Base-by-base conservation (phyloP, 179 eudicot genomes). In the Beta lomatogona region DNA sequence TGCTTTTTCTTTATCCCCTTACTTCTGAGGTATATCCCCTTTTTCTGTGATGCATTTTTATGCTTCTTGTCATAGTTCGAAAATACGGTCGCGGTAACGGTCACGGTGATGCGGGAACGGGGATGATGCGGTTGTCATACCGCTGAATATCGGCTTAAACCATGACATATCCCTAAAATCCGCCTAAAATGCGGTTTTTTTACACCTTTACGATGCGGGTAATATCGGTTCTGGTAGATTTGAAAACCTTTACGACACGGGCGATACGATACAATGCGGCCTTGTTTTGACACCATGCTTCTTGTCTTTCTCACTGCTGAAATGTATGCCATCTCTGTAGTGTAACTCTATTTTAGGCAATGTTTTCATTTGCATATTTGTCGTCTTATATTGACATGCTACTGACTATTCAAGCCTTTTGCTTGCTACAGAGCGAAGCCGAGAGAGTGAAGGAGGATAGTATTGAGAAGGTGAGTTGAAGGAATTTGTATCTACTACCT, bases 1-100 rank as follows among this genome's bases (percentile, higher is more conserved):
- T 96, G 79, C 86, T 94, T 77, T 91, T 90, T 77, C 93, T 96
- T 22, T 96, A 90, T 74, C 98, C 99, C 5, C 68, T 94, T 19
- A 91, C 98, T 72, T 71, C 63, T 48, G 79, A 88, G 88, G 89
- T 85, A 72, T 71, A 52, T 25, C 18, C 55, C 5, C 41, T 70
- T 79, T 67, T 25, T 45, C 15, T 1, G 13, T 48, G 8, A 46
- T 19, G 74, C 11, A 70, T 9, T 18, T 22, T 19, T 9, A 9
- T 66, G 71, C 13, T 28, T 12, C 19, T 65, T 2, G 28, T 65
- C 4, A n/a, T n/a, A n/a, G n/a, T n/a, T n/a, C n/a, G n/a, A n/a
- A n/a, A n/a, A n/a, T n/a, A n/a, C n/a, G n/a, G n/a, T n/a, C n/a
- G n/a, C n/a, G n/a, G n/a, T n/a, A n/a, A n/a, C n/a, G n/a, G n/a